Conservation (phyloP, 805 yeast species). For the Saturnispora serradocipensis region DNA sequence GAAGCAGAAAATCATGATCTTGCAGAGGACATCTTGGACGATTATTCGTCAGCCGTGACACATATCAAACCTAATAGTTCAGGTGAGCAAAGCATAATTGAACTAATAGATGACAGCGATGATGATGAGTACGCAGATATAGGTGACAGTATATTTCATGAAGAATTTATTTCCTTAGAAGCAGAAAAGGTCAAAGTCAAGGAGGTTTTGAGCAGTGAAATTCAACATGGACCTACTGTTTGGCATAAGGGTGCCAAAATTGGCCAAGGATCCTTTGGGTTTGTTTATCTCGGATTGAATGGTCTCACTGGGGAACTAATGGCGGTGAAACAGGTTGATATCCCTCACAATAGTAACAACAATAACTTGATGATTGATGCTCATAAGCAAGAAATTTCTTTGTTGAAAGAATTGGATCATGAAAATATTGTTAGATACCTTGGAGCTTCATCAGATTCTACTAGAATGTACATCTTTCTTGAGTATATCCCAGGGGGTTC, state of each 20-base stretch:
- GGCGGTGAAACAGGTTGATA: constrained; percentile 92
- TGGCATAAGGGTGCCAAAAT: constrained; percentile 93
- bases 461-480: constrained; percentile 64
- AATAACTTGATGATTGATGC: constrained; percentile 58
- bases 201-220: constrained; percentile 33
- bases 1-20: background rate
- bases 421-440: constrained; percentile 87
- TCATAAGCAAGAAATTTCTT: constrained; percentile 67
- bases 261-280: constrained; percentile 93
- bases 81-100: constrained; percentile 34
- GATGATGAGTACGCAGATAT: constrained; percentile 24
- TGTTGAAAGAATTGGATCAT: constrained; percentile 74
- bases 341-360: constrained; percentile 31
- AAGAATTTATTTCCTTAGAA: constrained; percentile 18
- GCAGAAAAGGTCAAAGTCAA: constrained; percentile 3
- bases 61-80: constrained; percentile 8
- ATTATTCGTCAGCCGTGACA: constrained; percentile 1
- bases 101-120: constrained; percentile 35
- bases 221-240: constrained; percentile 52
- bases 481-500: constrained; percentile 41
- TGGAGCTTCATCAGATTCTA: constrained; percentile 75
- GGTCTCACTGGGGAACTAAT: constrained; percentile 87
- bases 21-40: constrained; percentile 3
- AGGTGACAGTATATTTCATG: constrained; percentile 15
- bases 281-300: constrained; percentile 86